Evolutionary conservation across 2,329 filamentous ascomycete species (phyloP), one percentile per base, ranked within the genome.

Genomic region (Cytospora mali): DNA sequence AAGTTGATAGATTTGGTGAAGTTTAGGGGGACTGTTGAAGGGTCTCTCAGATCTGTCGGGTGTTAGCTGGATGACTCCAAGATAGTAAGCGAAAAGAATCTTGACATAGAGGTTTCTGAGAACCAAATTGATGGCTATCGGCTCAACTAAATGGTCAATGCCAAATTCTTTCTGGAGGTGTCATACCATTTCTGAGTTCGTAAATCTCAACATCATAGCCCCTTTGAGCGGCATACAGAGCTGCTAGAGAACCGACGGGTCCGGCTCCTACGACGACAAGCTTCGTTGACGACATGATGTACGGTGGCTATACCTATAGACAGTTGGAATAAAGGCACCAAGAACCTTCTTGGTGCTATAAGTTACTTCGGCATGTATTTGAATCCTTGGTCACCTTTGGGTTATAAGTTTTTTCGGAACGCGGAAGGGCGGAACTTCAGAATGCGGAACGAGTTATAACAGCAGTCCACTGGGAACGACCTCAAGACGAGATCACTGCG

Each of bases 1-100:
- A 99, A 79, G 73, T 99, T 99, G 80, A 99, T 99, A n/a, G 95
- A 98, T 75, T 93, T 96, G 65, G 93, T 96, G 73, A 97, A 97
- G 76, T 97, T 97, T 65, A 98, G 82, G 3, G 94, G 93, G 31
- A 88, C 87, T 0, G 91, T 97, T 2, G 86, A 84, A 2, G 90
- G 88, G 73, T 96, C 88, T 48, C 95, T 88, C 55, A 98, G 87
- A 79, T 99, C 95, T 98, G 63, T 51, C 3, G 23, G 18, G 10
- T 4, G 63, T 65, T 14, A 60, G 53, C 46, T 27, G 28, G 16
- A 4, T 54, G 52, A 29, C 35, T 39, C 29, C 9, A 50, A 14
- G 21, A 50, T 31, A 28, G 23, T n/a, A n/a, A n/a, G n/a, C n/a
- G n/a, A n/a, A n/a, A n/a, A n/a, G n/a, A n/a, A n/a, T n/a, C n/a